Percentiles rank a stretch among this genome's conserved stretches.
Conservation (phyloP, 345 rosid genomes). For the Citrus reticulata region DNA sequence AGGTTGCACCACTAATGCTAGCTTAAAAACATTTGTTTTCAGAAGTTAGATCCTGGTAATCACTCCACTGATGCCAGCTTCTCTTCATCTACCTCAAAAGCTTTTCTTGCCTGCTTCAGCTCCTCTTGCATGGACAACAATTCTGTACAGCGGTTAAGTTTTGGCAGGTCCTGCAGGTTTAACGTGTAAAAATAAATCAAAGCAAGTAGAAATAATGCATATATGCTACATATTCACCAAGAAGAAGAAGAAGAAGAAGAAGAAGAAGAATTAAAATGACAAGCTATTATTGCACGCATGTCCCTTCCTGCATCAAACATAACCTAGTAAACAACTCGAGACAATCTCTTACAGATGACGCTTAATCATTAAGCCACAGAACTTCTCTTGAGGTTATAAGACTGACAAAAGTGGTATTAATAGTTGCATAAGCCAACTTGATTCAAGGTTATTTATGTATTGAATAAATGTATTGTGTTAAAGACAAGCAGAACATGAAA, state of each 20-base stretch:
- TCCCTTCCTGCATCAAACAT: neutral
- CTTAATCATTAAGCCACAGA: neutral
- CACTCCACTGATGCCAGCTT: conserved; percentile 54
- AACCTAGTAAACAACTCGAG: neutral
- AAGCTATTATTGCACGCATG: neutral
- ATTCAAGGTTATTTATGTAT: neutral
- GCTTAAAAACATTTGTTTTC: neutral
- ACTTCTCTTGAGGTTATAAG: neutral
- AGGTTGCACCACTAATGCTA: too few relatives aligned
- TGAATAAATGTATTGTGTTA: neutral
- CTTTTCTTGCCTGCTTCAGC: conserved; percentile 93
- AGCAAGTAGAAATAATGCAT: neutral
- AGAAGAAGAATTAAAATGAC: neutral
- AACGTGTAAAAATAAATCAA: neutral
- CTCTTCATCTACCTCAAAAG: conserved; percentile 90
- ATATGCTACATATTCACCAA: neutral
- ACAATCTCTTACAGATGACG: neutral
- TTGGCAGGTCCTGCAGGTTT: conserved; percentile 67
- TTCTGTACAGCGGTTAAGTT: conserved; percentile 84
- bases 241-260: too few relatives aligned
- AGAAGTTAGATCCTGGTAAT: neutral
- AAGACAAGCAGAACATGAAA: neutral
- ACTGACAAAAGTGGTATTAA: neutral
- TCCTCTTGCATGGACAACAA: conserved; percentile 93
- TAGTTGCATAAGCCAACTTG: neutral